Evolutionary conservation across 2,329 filamentous ascomycete species (phyloP), one percentile per base, ranked within the genome.

Genomic region (Exophiala viscosa): DNA sequence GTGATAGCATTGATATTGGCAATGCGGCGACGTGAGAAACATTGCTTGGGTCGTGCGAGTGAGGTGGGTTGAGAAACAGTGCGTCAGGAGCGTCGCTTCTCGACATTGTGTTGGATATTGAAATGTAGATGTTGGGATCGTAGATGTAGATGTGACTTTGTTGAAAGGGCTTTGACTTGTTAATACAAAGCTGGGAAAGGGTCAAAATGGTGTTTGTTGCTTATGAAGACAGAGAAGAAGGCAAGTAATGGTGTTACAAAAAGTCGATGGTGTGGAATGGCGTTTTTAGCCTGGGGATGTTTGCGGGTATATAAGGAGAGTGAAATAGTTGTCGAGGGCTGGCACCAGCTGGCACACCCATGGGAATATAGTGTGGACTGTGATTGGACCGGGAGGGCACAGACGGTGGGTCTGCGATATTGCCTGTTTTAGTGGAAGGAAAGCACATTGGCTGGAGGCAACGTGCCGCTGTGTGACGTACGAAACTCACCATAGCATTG

Each of bases 11-110:
- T 17, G 55, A 58, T 3, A 40, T 31, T 17, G 58, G 58, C 32
- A 60, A 36, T 15, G 54, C 55, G 8, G 58, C 54, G n/a, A 60
- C 45, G 38, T 58, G 48, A 18, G 55, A 58, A 35, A 60, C 52
- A 23, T 60, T 45, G 35, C 44, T 45, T 15, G 55, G 58, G 38
- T 60, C 52, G 28, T 60, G 58, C 5, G 46, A 55, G 42, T 60
- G 58, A 14, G 58, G 51, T 14, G 58, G 58, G n/a, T 45, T 52
- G 14, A 60, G 58, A 44, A 60, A 60, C 13, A 55, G 46, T n/a
- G 48, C 42, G 31, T 58, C 55, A 3, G 48, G 50, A 15, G 45
- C 23, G 15, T n/a, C 45, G 41, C 23, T 44, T 43, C 28, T 13
- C 38, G 41, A 44, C 51, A 59, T 58, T 33, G 32, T 53, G 34